phyloP scores from a whole-genome alignment of 164 flowering plant genomes.

The Chimonanthus salicifolius region DNA sequence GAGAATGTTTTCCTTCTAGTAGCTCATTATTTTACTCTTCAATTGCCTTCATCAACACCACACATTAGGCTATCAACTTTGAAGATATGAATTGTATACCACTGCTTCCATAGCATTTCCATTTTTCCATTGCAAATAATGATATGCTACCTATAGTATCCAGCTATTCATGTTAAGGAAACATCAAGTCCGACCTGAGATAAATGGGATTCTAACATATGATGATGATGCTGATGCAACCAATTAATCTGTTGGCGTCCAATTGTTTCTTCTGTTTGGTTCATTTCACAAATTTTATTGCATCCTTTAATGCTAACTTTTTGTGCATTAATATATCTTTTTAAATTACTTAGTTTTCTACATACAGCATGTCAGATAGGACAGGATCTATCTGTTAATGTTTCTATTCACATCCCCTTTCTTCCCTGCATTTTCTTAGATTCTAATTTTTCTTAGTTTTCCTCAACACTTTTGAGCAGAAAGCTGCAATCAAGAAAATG shows the following conservation, averaged over 20 bases:
- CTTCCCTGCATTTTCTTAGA: neutral
- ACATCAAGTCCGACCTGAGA: neutral
- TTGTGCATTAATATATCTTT: neutral
- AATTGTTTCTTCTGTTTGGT: neutral
- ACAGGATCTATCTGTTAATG: neutral
- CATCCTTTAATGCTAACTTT: neutral
- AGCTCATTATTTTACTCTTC: neutral
- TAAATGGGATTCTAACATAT: neutral
- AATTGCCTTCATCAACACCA: too few species aligned
- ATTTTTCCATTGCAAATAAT: neutral
- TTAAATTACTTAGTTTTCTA: neutral
- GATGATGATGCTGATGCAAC: neutral
- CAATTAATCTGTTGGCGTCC: neutral
- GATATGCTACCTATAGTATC: neutral
- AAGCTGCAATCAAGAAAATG: slow-evolving; percentile 97
- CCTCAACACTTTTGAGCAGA: slow-evolving; percentile 32
- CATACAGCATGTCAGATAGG: neutral
- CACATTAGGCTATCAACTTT: too few species aligned
- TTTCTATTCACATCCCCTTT: neutral
- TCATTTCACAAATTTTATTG: neutral
- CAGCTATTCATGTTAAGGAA: neutral
- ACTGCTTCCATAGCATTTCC: too few species aligned
- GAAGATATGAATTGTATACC: too few species aligned
- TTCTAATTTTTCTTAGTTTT: neutral
- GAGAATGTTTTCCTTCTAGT: neutral